Conservation (phyloP, 176 grass and related monocot genomes). For the Tuctoria greenei region DNA sequence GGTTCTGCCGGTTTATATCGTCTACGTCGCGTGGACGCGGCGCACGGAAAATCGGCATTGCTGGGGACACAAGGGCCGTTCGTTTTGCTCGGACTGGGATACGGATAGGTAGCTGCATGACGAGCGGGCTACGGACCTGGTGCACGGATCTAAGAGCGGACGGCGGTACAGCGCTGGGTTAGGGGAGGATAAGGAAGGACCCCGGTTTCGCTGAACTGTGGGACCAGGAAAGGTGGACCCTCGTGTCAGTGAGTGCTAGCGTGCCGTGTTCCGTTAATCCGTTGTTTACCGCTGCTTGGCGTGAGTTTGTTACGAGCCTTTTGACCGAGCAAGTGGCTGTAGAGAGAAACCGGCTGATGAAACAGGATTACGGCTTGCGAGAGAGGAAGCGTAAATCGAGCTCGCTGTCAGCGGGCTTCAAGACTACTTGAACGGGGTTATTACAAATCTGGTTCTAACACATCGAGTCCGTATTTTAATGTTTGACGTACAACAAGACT, state of each 20-base stretch:
- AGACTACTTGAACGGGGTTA: too few relatives aligned
- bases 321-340: background rate
- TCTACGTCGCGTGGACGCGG: background rate
- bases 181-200: constrained; percentile 1
- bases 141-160: background rate
- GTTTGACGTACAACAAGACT: too few relatives aligned
- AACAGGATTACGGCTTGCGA: background rate
- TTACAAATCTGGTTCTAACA: too few relatives aligned
- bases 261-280: background rate
- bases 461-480: too few relatives aligned
- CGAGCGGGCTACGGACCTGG: background rate
- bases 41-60: background rate
- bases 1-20: background rate
- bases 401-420: too few relatives aligned
- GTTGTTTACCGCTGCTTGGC: background rate
- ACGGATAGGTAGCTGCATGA: background rate
- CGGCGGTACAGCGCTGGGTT: background rate
- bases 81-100: background rate
- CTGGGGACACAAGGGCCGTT: rapidly evolving
- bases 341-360: background rate
- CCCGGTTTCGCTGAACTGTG: background rate
- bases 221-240: background rate
- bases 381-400: too few relatives aligned
- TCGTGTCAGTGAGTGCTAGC: background rate
- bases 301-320: background rate